These are phyloP conservation scores for Dovyalis caffra DNA, from an alignment of 345 rosid species.

Conservation along the genomic window DNA sequence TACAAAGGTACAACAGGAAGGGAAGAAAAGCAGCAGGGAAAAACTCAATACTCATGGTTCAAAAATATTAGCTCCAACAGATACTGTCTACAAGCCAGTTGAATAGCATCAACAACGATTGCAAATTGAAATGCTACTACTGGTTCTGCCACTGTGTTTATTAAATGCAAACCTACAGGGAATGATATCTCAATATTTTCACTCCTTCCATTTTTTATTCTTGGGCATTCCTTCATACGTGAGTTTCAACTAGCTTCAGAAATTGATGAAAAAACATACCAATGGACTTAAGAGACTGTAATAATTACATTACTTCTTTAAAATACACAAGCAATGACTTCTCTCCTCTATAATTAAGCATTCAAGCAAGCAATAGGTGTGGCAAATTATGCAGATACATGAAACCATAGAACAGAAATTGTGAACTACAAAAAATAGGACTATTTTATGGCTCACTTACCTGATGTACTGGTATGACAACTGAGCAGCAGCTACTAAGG, in stretches of 20 bases:
- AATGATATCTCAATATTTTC: neutral
- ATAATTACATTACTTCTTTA: neutral
- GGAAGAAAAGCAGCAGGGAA: neutral
- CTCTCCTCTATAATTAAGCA: neutral
- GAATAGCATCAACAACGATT: neutral
- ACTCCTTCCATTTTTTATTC: neutral
- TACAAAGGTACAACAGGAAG: neutral
- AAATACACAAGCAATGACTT: neutral
- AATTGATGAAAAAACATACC: neutral
- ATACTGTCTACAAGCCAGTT: neutral
- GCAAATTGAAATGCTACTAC: neutral
- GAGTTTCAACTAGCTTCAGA: neutral
- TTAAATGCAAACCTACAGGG: neutral
- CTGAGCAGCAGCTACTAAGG: constrained; percentile 84
- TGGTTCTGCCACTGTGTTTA: neutral
- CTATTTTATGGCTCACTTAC: constrained; percentile 24
- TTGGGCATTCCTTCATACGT: neutral
- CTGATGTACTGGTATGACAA: constrained; percentile 97
- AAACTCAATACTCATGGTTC: neutral
- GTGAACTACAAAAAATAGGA: neutral
- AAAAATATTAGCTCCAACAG: neutral
- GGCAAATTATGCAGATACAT: neutral
- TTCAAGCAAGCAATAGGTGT: neutral
- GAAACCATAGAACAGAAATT: neutral
- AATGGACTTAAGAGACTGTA: neutral